Percentiles rank a stretch among this genome's conserved stretches.
phyloP scores from a whole-genome alignment of 148 eudicot genomes.

The Heliamphora exappendiculata region DNA sequence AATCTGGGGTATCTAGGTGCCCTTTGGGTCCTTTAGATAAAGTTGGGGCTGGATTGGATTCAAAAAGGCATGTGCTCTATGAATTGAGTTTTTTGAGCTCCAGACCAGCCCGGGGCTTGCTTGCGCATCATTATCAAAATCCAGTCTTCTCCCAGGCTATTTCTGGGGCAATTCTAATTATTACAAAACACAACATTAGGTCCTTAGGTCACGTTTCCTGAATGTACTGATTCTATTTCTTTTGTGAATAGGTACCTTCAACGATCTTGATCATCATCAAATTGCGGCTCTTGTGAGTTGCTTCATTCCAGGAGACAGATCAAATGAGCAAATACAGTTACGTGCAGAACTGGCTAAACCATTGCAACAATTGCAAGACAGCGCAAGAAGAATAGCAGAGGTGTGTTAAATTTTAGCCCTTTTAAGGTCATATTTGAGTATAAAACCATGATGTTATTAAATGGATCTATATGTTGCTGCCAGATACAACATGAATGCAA shows the following conservation, averaged over 20 bases:
- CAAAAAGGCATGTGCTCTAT: background rate
- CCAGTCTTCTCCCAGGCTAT: too few species aligned
- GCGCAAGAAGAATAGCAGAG: slow-evolving; percentile 97
- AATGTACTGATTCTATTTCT: background rate
- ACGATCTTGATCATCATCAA: slow-evolving; percentile 96
- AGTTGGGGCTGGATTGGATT: background rate
- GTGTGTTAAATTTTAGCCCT: slow-evolving; percentile 18
- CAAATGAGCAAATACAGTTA: slow-evolving; percentile 80
- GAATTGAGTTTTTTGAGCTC: background rate
- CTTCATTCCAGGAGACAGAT: slow-evolving; percentile 82
- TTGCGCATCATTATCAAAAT: background rate
- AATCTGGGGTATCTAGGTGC: background rate
- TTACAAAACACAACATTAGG: background rate
- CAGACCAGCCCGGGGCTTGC: background rate
- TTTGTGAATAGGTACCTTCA: slow-evolving; percentile 68
- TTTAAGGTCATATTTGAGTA: background rate
- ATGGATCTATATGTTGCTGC: slow-evolving; percentile 17
- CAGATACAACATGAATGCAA: slow-evolving; percentile 98
- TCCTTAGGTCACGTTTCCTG: background rate
- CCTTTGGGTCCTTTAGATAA: background rate
- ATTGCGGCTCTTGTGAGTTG: slow-evolving; percentile 95
- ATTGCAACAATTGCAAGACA: slow-evolving; percentile 88
- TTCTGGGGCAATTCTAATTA: background rate
- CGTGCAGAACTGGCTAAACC: slow-evolving; percentile 90
- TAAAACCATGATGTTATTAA: background rate